Base-by-base conservation (phyloP, 2,329 filamentous ascomycete species). In the Tolypocladium paradoxum region DNA sequence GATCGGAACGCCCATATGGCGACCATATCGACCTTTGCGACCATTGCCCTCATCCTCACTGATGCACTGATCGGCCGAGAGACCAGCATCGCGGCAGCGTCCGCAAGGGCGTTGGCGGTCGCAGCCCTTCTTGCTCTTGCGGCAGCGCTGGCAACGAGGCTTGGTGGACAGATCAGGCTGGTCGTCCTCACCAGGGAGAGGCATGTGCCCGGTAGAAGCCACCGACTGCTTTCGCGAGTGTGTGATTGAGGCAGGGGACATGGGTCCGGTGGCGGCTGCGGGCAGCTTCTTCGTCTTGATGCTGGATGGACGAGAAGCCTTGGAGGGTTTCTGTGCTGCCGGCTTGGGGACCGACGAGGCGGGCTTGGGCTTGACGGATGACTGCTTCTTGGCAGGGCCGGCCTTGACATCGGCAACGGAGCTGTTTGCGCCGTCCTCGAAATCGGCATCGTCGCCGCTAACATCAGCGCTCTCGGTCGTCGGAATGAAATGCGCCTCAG, bases 101-200 rank as follows among this genome's bases (percentile, higher is more conserved):
- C 90, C 89, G 65, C 93, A 99, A 31, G 93, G 93, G 38, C 93
- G 85, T 72, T 97, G 93, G 54, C 93, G 86, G 73, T 99, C 93
- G 67, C 93, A 99, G 14, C 93, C 93, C 74, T 99, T 99, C 79
- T 99, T 99, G 74, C 92, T 97, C 82, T 99, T 99, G 64, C 93
- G 87, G 77, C 93, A 99, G 54, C 93, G 87, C 70, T 99, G 93
- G 76, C 93, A 99, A 57, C 93, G 90, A 53, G 93, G 93, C 73
- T 97, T 96, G 60, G 87, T 91, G 0, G 92, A 96, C 22, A 97
- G 75, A 62, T 99, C 92, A 3, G 91, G 93, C 49, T 96, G 76
- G 54, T 96, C 91, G 59, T 96, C 91, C 59, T 96, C 69, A 60
- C 90, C 89, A 34, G 76, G 75, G 8, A 74, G 73, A 6, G 76